Base-by-base conservation (phyloP, 225 moss, liverwort and hornwort genomes). In the Pseudoscleropodium purum region DNA sequence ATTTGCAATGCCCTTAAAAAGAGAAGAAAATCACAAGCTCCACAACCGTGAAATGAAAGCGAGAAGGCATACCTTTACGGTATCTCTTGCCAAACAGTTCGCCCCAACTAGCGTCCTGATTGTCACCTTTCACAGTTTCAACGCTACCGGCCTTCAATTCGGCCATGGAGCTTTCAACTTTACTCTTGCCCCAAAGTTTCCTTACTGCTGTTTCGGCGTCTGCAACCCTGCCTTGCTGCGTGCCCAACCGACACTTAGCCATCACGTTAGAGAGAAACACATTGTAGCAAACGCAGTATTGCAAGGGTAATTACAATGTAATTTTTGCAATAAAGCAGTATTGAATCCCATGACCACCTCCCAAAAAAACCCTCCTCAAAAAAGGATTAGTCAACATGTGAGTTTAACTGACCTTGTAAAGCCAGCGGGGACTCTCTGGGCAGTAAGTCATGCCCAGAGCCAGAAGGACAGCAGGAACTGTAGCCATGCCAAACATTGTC, bases 371-470 rank as follows among this genome's bases (percentile, higher is more conserved):
- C 76, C 85, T 75, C 33, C 57, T 11, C 82, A 77, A 61, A 68
- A 60, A 88, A 82, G 47, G 60, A 51, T 16, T 39, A 45, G 27
- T 74, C 70, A 66, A 83, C 66, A 49, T 75, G n/a, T 36, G 57
- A 43, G 21, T 61, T 83, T 15, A 27, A 82, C 89, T 51, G 67
- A 98, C 98, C 98, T 95, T 95, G 87, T 93, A 97, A 47, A 99
- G 95, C 99, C 99, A 99, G 75, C 97, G 97, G 59, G 99, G 99
- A 90, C 99, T 99, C 90, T 99, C 98, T 60, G 97, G 98, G 89
- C 96, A 94, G 72, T 95, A 96, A 13, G 79, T 91, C 98, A 97
- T 97, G 88, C 97, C 98, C 81, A 99, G 57, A 29, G 95, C 91
- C 25, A 97, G 90, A 75, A 97, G 93, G 87, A 89, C 91, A 85